Evolutionary conservation across 1,139 yeast species (phyloP).

Genomic region (Magnusiomyces sp.): DNA sequence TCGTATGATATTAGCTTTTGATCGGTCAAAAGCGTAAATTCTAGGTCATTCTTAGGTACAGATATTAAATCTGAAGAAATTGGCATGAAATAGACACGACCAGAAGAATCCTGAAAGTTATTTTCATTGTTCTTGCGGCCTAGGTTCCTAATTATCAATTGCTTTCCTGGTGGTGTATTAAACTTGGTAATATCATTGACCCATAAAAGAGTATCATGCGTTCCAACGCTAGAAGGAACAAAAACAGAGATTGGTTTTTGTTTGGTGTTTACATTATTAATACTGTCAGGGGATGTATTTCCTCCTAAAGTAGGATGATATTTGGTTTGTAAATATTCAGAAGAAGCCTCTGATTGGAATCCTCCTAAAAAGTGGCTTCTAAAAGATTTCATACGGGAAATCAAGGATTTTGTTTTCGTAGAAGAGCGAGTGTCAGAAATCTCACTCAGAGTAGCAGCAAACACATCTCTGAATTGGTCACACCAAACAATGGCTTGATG

Average conservation of each 20-base stretch:
- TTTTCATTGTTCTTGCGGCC: constrained; percentile 1
- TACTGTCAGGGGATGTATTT: not conserved
- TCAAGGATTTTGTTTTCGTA: constrained; percentile 47
- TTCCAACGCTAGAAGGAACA: constrained; percentile 7
- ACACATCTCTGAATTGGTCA: constrained; percentile 55
- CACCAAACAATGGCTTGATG: constrained; percentile 90
- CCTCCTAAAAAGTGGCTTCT: constrained; percentile 39
- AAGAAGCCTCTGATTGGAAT: constrained; percentile 20
- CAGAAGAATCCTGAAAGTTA: not conserved
- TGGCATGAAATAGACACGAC: constrained; percentile 2
- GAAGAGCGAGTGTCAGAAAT: constrained; percentile 41
- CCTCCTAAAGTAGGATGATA: constrained; percentile 9
- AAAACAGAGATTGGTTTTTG: not conserved
- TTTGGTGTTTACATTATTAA: not conserved
- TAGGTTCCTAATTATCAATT: constrained; percentile 3
- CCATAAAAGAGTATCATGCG: constrained; percentile 13
- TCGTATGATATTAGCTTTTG: constrained; percentile 7
- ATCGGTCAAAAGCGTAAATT: constrained; percentile 15
- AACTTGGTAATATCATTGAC: constrained; percentile 7
- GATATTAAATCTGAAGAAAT: not conserved
- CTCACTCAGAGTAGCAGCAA: constrained; percentile 48
- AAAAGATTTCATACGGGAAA: constrained; percentile 50
- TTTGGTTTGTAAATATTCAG: constrained; percentile 9
- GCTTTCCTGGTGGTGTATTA: constrained; percentile 2
- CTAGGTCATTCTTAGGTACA: constrained; percentile 9